Conservation (phyloP, 2,329 filamentous ascomycete species). For the Monilinia polystroma region DNA sequence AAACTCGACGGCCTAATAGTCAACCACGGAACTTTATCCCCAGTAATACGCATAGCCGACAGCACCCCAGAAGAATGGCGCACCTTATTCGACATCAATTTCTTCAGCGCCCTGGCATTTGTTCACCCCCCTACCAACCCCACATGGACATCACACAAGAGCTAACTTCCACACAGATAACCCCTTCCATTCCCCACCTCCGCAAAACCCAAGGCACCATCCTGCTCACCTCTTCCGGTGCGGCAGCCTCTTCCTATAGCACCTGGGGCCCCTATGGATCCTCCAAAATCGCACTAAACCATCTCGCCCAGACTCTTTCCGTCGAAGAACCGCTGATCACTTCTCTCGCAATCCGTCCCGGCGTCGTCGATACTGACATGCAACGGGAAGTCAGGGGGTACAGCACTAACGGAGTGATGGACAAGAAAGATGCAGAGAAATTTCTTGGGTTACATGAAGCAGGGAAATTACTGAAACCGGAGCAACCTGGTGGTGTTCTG, state of each 20-base stretch:
- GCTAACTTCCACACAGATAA: constrained; percentile 43
- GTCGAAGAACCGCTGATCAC: constrained; percentile 76
- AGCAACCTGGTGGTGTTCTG: constrained; percentile 84
- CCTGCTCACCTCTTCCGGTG: constrained; percentile 78
- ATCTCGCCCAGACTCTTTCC: constrained; percentile 69
- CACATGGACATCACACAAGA: constrained; percentile 10
- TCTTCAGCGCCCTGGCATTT: constrained; percentile 79
- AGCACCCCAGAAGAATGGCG: constrained; percentile 73
- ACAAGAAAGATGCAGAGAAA: constrained; percentile 54
- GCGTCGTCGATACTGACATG: constrained; percentile 87
- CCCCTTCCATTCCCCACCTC: constrained; percentile 68
- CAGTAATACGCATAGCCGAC: constrained; percentile 69
- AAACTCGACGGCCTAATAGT: constrained; percentile 78
- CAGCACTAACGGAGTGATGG: constrained; percentile 52
- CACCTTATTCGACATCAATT: constrained; percentile 74
- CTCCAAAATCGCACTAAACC: constrained; percentile 80
- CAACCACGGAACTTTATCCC: constrained; percentile 82
- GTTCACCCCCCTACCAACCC: constrained; percentile 50
- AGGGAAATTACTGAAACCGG: constrained; percentile 73
- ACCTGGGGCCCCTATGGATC: constrained; percentile 82
- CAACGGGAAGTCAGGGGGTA: constrained; percentile 78
- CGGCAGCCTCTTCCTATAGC: constrained; percentile 62
- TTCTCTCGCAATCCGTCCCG: constrained; percentile 71
- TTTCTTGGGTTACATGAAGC: constrained; percentile 70
- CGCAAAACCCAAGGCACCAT: constrained; percentile 68